Evolutionary conservation across 2,329 filamentous ascomycete species (phyloP).

Genomic region (Hypoxylon sp.): DNA sequence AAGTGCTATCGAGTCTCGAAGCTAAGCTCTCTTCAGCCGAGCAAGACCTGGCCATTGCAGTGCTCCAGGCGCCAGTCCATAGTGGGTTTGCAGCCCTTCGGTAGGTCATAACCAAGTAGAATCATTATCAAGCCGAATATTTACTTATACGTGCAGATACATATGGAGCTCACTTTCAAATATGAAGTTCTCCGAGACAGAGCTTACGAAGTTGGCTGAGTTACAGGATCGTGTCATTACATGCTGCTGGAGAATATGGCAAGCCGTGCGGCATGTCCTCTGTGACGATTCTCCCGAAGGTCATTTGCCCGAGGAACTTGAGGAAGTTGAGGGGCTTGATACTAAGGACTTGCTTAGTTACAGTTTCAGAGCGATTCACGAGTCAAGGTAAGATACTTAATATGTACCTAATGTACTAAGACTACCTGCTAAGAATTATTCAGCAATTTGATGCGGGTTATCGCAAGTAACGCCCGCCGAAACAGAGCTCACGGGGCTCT

Average conservation of each 20-base stretch:
- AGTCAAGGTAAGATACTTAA: conserved; percentile 77
- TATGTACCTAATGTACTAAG: not conserved
- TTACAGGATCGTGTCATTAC: conserved; percentile 71
- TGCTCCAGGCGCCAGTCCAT: conserved; percentile 77
- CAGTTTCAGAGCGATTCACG: conserved; percentile 94
- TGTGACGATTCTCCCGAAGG: conserved; percentile 97
- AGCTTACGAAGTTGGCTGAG: conserved; percentile 56
- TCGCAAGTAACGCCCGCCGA: conserved; percentile 69
- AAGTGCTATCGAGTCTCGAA: conserved; percentile 74
- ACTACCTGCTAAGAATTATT: conserved; percentile 41
- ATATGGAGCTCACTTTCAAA: conserved; percentile 68
- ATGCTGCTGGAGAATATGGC: conserved; percentile 81
- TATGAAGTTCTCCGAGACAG: conserved; percentile 57
- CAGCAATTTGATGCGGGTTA: conserved; percentile 79
- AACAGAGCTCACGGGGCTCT: conserved; percentile 62
- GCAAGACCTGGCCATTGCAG: conserved; percentile 75
- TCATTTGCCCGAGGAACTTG: conserved; percentile 82
- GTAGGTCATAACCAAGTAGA: conserved; percentile 56
- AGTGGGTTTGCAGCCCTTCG: conserved; percentile 77
- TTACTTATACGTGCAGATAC: conserved; percentile 57
- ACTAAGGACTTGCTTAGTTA: conserved; percentile 95
- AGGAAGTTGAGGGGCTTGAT: conserved; percentile 78
- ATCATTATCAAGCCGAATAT: not conserved
- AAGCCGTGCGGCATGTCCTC: conserved; percentile 79
- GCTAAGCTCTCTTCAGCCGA: conserved; percentile 75